Base-by-base conservation (phyloP, 768 basidiomycete genomes). In the Termitomyces eurrhizus region DNA sequence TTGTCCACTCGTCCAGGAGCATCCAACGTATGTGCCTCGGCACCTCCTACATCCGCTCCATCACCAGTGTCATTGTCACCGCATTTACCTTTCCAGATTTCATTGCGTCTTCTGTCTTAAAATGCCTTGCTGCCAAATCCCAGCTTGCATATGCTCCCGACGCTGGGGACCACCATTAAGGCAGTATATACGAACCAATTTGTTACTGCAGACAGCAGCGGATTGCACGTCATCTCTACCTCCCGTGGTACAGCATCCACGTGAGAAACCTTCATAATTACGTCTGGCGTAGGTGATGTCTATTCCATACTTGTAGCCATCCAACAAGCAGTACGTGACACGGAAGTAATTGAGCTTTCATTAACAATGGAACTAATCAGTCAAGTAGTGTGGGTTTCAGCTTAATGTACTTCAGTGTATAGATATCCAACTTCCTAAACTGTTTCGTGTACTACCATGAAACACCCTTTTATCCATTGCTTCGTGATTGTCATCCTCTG, bases 121-220 rank as follows among this genome's bases (percentile, higher is more conserved):
- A 65, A 45, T 58, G 68, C 14, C 57, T 44, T 41, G 71, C 70
- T 21, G 66, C 66, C 16, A 41, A 60, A 49, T 73, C 73, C 62
- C 64, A 59, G 18, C 65, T 72, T 52, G 67, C 68, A 2, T 74
- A 69, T 44, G 67, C 72, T 56, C 71, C 71, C 0, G 72, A 72
- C 42, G 71, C 70, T 21, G 8, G 72, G 71, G 12, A 70, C 68
- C 1, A 70, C 68, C 1, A 71, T 75, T 52, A 60, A 64, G 33
- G 66, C 66, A 36, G 45, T 65, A 24, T 65, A 60, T 4, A 72
- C 52, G 12, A 65, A 58, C n/a, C 66, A 69, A 52, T 75, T 63
- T 46, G 72, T 75, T 35, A 74, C 74, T 6, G 74, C 70, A 4
- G 74, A 75, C 54, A 65, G 45, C 52, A 66, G 68, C n/a, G 74